Conservation (phyloP, 2,329 filamentous ascomycete species). For the Colletotrichum sp. region DNA sequence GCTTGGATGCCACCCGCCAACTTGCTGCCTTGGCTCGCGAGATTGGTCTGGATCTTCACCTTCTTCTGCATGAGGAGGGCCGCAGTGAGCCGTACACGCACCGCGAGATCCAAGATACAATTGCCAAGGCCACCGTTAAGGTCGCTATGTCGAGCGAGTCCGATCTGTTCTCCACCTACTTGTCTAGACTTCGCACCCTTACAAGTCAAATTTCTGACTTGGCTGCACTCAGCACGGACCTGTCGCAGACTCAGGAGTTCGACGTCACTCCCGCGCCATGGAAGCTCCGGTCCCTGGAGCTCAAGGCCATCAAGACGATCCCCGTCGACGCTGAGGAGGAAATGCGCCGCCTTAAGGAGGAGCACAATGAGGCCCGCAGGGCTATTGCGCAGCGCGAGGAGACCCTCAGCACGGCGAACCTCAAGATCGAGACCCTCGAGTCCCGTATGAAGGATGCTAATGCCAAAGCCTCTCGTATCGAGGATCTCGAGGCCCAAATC, state of each 20-base stretch:
- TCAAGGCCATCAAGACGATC: constrained; percentile 81
- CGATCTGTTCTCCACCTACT: constrained; percentile 73
- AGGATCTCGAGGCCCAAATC: constrained; percentile 66
- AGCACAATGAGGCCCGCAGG: constrained; percentile 78
- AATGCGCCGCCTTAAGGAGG: constrained; percentile 78
- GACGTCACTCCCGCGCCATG: constrained; percentile 80
- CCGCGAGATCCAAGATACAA: constrained; percentile 67
- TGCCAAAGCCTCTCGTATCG: constrained; percentile 75
- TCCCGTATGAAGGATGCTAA: constrained; percentile 84
- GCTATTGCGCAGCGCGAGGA: constrained; percentile 77
- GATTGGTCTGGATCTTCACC: constrained; percentile 70
- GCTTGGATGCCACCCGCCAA: constrained; percentile 67
- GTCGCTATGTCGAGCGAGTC: constrained; percentile 64
- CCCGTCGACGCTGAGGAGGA: constrained; percentile 87
- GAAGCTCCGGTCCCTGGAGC: constrained; percentile 80
- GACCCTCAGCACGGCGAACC: constrained; percentile 82
- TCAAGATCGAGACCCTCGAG: constrained; percentile 93
- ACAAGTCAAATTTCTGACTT: constrained; percentile 73
- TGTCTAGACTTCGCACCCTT: constrained; percentile 69
- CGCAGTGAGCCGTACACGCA: constrained; percentile 71
- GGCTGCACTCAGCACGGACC: constrained; percentile 70
- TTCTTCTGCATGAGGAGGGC: constrained; percentile 74
- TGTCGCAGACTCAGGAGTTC: constrained; percentile 79
- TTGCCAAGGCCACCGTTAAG: constrained; percentile 60
- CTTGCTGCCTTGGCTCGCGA: constrained; percentile 70